Conservation (phyloP, 305 asterid genomes). For the Solanum hybrid region DNA sequence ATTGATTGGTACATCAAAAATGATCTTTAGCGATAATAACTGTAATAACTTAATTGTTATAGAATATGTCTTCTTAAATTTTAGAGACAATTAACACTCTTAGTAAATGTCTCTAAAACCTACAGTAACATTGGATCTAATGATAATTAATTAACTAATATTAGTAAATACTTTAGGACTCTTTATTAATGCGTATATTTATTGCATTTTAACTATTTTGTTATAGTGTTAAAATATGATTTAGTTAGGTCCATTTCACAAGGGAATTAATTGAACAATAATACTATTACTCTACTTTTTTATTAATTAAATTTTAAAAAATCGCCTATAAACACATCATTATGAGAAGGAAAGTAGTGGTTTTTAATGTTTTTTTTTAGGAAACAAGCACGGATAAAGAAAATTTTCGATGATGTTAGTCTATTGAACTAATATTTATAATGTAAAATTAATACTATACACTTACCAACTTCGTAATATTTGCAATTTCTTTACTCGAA, state of each 20-base stretch:
- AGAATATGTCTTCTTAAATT: too few species aligned
- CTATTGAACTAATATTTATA: not conserved
- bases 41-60: too few species aligned
- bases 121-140: rapidly evolving
- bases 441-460: not conserved
- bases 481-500: not conserved
- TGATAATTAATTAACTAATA: too few species aligned
- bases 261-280: not conserved
- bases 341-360: not conserved
- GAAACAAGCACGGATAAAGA: not conserved
- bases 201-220: too few species aligned
- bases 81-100: too few species aligned
- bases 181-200: too few species aligned
- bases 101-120: too few species aligned
- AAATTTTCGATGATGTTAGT: not conserved
- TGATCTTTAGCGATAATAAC: not conserved
- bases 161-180: too few species aligned
- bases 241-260: not conserved
- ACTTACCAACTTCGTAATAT: not conserved
- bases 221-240: too few species aligned
- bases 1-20: not conserved
- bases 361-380: not conserved
- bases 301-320: not conserved
- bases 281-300: not conserved
- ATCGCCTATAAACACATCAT: not conserved